phyloP scores from a whole-genome alignment of 345 rosid species.

The Syzygium aromaticum region DNA sequence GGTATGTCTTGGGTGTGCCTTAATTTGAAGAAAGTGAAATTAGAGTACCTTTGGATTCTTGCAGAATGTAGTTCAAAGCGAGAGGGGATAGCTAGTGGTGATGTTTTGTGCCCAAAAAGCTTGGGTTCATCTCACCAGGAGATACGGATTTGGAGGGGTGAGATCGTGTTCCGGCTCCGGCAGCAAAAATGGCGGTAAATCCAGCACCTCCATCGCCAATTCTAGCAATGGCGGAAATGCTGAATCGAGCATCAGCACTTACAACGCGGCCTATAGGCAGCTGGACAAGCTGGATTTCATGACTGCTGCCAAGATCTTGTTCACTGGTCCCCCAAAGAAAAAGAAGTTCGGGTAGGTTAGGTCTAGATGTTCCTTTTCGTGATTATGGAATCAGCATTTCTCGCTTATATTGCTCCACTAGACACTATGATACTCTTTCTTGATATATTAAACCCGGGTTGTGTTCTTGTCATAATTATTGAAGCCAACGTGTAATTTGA shows the following conservation, averaged over 20 bases:
- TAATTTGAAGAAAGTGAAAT: not conserved
- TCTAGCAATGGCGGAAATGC: slow-evolving; percentile 11
- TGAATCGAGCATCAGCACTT: slow-evolving; percentile 35
- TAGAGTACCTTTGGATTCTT: not conserved
- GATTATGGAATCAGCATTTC: not conserved
- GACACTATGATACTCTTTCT: not conserved
- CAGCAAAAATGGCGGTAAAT: slow-evolving; percentile 9
- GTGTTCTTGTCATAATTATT: not conserved
- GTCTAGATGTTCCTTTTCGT: not conserved
- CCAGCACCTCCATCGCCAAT: not conserved
- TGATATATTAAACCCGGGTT: not conserved
- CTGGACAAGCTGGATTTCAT: slow-evolving; percentile 72
- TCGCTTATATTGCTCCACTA: not conserved
- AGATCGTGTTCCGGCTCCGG: slow-evolving; percentile 19
- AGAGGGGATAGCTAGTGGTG: slow-evolving; percentile 1
- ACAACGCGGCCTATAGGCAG: slow-evolving; percentile 47
- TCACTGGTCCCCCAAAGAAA: slow-evolving; percentile 50
- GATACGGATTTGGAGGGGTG: slow-evolving; percentile 3
- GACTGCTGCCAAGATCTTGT: slow-evolving; percentile 71
- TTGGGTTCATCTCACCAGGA: slow-evolving; percentile 20
- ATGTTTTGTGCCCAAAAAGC: slow-evolving; percentile 37
- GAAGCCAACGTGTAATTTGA: not conserved
- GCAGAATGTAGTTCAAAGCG: not conserved
- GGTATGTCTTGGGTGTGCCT: not conserved
- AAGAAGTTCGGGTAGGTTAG: slow-evolving; percentile 66